Base-by-base conservation (phyloP, 179 eudicot species). In the Camellia oleifera region DNA sequence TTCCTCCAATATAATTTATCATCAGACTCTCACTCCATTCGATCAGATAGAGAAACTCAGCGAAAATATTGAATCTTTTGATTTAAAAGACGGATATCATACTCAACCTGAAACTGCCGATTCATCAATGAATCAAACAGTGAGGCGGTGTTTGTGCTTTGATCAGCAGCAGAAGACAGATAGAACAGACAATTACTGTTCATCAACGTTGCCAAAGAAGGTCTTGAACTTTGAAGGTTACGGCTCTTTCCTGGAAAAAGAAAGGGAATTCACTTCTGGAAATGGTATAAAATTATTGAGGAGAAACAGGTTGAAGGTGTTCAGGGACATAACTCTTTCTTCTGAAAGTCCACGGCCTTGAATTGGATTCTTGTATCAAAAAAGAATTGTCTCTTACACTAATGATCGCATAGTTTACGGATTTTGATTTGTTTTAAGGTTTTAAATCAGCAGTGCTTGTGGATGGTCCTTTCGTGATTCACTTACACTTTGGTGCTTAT, bases 241-340 rank as follows among this genome's bases (percentile, higher is more conserved):
- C 18, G 18, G 48, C 77, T 54, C 65, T 18, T 18, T 9, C 57
- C 73, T 56, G 48, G 40, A 9, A 4, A 56, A 78, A 54, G 79
- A 54, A 66, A 79, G 56, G 23, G 82, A 81, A 45, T 14, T 45
- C 12, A 54, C 61, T 69, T 66, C 71, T 17, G 42, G 50, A 12
- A 77, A 42, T 65, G 78, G 83, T n/a, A 54, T 60, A 6, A 81
- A 67, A 50, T 40, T 72, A 17, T 14, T 78, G 57, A 52, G 78
- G 84, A 81, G 87, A 80, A 86, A 83, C 46, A 83, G 89, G 73
- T 50, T 86, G 82, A 85, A 82, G 82, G 87, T 84, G 70, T 86
- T 86, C 80, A 79, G 81, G 80, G 85, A 86, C 17, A 79, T 86
- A 61, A 86, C 88, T 67, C 50, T 54, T 53, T 77, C 77, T 69